phyloP scores from a whole-genome alignment of 495 filamentous ascomycete species.

The Talaromyces adpressus region DNA sequence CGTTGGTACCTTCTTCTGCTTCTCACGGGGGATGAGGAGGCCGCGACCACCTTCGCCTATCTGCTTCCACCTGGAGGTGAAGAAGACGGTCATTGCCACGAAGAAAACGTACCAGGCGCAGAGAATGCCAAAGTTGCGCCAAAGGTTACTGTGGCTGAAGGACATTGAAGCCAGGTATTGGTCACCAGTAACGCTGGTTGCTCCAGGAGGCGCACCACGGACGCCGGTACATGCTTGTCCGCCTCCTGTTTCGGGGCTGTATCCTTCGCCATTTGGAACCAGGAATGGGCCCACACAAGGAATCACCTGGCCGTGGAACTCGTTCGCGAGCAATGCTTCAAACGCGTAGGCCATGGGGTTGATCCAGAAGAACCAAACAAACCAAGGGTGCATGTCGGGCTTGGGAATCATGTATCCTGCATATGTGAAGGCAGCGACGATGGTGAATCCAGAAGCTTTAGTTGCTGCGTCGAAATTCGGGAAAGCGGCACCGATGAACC shows the following conservation, averaged over 20 bases:
- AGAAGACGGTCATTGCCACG: no score
- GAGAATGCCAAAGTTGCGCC: conserved; percentile 64
- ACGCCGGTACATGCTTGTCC: conserved; percentile 45
- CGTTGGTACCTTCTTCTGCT: no score
- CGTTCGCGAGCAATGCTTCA: conserved; percentile 45
- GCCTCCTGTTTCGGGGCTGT: no score
- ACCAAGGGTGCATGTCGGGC: conserved; percentile 45
- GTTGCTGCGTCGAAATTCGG: conserved; percentile 43
- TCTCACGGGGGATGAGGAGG: no score
- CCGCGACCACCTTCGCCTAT: no score
- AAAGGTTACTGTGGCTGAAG: conserved; percentile 55
- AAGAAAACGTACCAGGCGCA: conserved; percentile 60
- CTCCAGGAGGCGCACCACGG: conserved; percentile 47
- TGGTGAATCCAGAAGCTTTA: conserved; percentile 39
- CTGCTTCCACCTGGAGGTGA: no score
- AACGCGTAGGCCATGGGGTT: conserved; percentile 44
- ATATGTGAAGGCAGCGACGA: conserved; percentile 40
- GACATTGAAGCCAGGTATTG: conserved; percentile 44
- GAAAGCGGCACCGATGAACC: conserved; percentile 39
- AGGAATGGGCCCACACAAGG: conserved; percentile 6
- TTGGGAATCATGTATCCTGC: conserved; percentile 45
- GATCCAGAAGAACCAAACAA: conserved; percentile 52
- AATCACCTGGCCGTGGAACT: conserved; percentile 57
- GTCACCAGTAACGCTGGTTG: conserved; percentile 35
- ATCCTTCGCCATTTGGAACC: no score